Evolutionary conservation across 352 stramenopile species (phyloP), one percentile per base, ranked within the genome.

Genomic region (Globisporangium viniferum): DNA sequence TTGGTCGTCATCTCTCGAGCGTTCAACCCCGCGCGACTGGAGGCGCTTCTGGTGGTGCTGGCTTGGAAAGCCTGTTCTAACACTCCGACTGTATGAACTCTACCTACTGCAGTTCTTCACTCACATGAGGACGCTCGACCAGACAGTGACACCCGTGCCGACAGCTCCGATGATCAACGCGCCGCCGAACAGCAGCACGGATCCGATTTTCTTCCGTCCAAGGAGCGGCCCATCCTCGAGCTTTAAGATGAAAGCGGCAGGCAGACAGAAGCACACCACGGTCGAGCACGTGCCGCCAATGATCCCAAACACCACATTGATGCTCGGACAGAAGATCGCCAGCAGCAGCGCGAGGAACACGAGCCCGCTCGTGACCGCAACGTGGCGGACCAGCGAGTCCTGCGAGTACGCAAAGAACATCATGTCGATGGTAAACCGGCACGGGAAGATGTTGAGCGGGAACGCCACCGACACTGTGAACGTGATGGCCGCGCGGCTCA

Each of bases 401-500:
- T 88, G 79, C 24, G 87, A 81, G 66, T 86, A 76, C 1, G 87
- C 84, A 56, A 95, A 95, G 68, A 92, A 95, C 87, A 95, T 93
- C 85, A 95, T 93, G 69, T 95, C 85, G 67, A 95, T 86, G 5
- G 82, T 93, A 66, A 95, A 95, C 24, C 87, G 82, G 64, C 87
- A 95, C 51, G 87, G 87, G 56, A 95, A 95, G 59, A 95, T 95
- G 72, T 95, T 95, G 67, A 95, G 78, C 62, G 87, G 87, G 71
- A 93, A 95, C 5, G 87, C 87, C 24, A 95, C 87, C 2, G 85
- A 77, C 33, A 95, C 84, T 0, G 87, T 95, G 74, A 95, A 93
- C n/a, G 87, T 90, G 66, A 95, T 89, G n/a, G 87, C 87, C 2
- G 87, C 87, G 66, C 87, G 84, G 58, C 81, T 90, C 60, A 95